Conservation (phyloP, 2,329 filamentous ascomycete species). For the Fusarium sp. region DNA sequence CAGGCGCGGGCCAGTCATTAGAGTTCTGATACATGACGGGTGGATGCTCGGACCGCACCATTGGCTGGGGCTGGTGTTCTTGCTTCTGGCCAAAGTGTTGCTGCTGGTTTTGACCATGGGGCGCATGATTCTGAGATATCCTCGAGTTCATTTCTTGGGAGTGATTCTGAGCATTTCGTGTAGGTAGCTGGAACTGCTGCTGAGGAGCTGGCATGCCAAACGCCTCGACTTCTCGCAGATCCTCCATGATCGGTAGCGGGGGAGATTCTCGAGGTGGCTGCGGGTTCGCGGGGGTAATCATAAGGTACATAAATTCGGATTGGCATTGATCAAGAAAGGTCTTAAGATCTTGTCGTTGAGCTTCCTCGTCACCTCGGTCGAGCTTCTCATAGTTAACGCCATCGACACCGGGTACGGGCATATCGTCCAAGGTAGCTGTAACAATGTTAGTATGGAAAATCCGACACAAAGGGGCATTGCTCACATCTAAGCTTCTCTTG, state of each 20-base stretch:
- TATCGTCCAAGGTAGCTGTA: constrained; percentile 55
- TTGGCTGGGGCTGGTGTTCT: constrained; percentile 58
- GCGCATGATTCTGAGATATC: constrained; percentile 68
- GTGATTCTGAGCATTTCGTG: constrained; percentile 64
- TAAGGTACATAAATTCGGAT: constrained; percentile 73
- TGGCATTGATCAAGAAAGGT: constrained; percentile 71
- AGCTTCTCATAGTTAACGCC: constrained; percentile 57
- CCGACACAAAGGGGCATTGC: constrained; percentile 23
- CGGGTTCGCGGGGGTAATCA: constrained; percentile 73
- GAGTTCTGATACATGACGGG: constrained; percentile 51
- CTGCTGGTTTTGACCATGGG: constrained; percentile 56
- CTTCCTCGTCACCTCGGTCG: constrained; percentile 57
- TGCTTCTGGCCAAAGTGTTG: constrained; percentile 47
- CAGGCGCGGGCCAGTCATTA: constrained; percentile 48
- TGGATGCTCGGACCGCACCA: constrained; percentile 63
- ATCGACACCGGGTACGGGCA: constrained; percentile 55
- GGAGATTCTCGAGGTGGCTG: constrained; percentile 71
- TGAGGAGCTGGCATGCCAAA: constrained; percentile 56
- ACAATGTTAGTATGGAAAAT: constrained; percentile 16
- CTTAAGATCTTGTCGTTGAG: constrained; percentile 63
- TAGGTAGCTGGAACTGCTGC: constrained; percentile 52
- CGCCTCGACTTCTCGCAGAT: constrained; percentile 66
- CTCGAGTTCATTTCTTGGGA: constrained; percentile 63
- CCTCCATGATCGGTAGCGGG: constrained; percentile 66
- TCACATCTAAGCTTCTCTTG: constrained; percentile 66